A percentile compares a stretch with the other conserved stretches of the same genome.
Evolutionary conservation across 305 asterid genomes (phyloP).

Genomic region (Solanum hybrid): DNA sequence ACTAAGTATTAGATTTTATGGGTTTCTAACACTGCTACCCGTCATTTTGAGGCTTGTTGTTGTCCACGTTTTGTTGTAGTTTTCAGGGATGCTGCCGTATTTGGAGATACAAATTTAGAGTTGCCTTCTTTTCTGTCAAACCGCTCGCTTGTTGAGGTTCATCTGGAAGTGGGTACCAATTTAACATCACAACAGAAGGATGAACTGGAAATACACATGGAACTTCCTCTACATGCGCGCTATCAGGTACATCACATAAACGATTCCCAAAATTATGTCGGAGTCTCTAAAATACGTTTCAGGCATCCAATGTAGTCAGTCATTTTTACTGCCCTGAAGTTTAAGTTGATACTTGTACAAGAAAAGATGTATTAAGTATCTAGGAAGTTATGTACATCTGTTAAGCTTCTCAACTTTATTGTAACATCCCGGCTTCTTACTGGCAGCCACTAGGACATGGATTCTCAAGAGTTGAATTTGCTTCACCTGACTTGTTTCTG

Average conservation of each 20-base stretch:
- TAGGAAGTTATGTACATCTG: not conserved
- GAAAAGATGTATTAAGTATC: not conserved
- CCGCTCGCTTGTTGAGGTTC: conserved; percentile 67
- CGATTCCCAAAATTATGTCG: not conserved
- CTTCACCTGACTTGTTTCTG: conserved; percentile 41
- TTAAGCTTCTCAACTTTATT: not conserved
- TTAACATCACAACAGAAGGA: conserved; percentile 17
- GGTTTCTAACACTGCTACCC: not conserved
- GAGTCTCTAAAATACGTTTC: not conserved
- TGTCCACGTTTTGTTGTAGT: conserved; percentile 29
- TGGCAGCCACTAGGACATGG: conserved; percentile 61
- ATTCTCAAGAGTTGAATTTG: conserved; percentile 44
- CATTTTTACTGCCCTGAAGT: not conserved
- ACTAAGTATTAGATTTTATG: not conserved
- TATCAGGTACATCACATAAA: conserved; percentile 45
- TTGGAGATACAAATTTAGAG: conserved; percentile 86
- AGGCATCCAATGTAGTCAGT: not conserved
- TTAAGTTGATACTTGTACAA: not conserved
- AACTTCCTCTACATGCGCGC: conserved; percentile 74
- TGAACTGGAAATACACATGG: conserved; percentile 27
- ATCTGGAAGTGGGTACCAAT: conserved; percentile 31
- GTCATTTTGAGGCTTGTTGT: not conserved
- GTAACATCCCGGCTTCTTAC: conserved; percentile 1
- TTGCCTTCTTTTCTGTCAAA: conserved; percentile 68
- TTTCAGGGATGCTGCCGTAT: conserved; percentile 53